Percentiles rank a stretch among this genome's conserved stretches.
phyloP scores from a whole-genome alignment of 2,329 filamentous ascomycete genomes.

The Verticillium nubilum region DNA sequence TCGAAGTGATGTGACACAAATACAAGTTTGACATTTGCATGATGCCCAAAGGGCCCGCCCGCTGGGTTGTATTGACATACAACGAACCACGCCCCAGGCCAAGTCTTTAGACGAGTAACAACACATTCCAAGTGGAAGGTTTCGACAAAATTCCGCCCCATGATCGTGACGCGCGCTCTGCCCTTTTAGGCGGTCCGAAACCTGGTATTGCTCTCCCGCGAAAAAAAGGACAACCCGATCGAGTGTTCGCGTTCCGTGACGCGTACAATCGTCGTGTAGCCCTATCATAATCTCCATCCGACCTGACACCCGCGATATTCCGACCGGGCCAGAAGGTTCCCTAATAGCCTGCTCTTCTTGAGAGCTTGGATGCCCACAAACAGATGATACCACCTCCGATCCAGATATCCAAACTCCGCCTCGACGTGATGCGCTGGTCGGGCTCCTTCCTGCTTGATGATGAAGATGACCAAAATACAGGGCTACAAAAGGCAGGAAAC shows the following conservation, averaged over 20 bases:
- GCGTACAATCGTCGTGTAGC: neutral
- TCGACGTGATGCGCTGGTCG: neutral
- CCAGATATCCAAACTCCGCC: neutral
- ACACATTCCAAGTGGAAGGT: neutral
- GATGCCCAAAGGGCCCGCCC: neutral
- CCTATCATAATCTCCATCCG: neutral
- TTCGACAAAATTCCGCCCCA: neutral
- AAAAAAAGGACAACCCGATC: neutral
- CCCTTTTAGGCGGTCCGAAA: neutral
- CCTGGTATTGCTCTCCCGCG: neutral
- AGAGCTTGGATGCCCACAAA: neutral
- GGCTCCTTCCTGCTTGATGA: neutral
- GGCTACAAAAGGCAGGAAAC: neutral
- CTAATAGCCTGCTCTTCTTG: neutral
- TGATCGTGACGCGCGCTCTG: neutral
- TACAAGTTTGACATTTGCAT: neutral
- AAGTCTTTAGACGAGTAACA: neutral
- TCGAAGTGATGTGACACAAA: neutral
- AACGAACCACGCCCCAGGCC: neutral
- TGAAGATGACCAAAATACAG: neutral
- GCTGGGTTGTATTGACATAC: neutral
- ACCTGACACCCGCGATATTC: neutral
- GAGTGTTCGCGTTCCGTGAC: neutral
- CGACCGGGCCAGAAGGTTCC: neutral
- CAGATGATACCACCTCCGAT: neutral